Percentiles rank a stretch among this genome's conserved stretches.
Evolutionary conservation across 164 flowering plant genomes (phyloP).

Genomic region (Berberis thunbergii): DNA sequence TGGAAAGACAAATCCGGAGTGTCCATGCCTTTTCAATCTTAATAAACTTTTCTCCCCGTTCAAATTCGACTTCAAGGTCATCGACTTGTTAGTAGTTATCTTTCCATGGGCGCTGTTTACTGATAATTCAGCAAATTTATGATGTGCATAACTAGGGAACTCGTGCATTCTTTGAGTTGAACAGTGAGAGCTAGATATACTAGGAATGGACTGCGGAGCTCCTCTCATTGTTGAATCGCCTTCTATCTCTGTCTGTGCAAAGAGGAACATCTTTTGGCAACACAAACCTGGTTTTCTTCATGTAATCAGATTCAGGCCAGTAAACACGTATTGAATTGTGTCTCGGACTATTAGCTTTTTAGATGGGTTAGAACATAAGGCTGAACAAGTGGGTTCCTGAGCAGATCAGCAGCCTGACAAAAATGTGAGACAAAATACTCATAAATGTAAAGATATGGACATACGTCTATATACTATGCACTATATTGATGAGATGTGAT

Average conservation of each 20-base stretch:
- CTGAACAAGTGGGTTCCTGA: constrained; percentile 75
- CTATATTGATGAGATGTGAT: no score
- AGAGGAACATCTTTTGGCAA: constrained; percentile 33
- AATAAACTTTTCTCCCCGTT: no score
- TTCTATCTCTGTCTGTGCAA: constrained; percentile 25
- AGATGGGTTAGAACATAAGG: constrained; percentile 60
- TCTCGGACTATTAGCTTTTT: constrained; percentile 46
- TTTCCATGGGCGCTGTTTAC: constrained; percentile 19
- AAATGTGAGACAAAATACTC: constrained; percentile 1
- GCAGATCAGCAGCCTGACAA: constrained; percentile 86
- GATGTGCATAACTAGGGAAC: constrained; percentile 23
- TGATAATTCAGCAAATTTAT: constrained; percentile 34
- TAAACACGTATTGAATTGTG: constrained; percentile 31
- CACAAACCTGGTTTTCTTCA: constrained; percentile 40
- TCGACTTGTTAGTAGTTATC: constrained; percentile 23
- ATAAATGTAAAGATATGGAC: no score
- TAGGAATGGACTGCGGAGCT: constrained; percentile 41
- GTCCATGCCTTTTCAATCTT: no score
- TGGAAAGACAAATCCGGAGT: no score
- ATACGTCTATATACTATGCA: no score
- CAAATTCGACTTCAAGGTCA: constrained; percentile 16
- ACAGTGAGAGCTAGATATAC: constrained; percentile 43
- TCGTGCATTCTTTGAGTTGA: constrained; percentile 34
- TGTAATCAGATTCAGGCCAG: constrained; percentile 32
- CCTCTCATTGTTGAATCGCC: constrained; percentile 49